These are phyloP conservation scores for Aureobasidium leucospermi DNA, from an alignment of 2,329 filamentous ascomycete genomes.

Conservation along the genomic window DNA sequence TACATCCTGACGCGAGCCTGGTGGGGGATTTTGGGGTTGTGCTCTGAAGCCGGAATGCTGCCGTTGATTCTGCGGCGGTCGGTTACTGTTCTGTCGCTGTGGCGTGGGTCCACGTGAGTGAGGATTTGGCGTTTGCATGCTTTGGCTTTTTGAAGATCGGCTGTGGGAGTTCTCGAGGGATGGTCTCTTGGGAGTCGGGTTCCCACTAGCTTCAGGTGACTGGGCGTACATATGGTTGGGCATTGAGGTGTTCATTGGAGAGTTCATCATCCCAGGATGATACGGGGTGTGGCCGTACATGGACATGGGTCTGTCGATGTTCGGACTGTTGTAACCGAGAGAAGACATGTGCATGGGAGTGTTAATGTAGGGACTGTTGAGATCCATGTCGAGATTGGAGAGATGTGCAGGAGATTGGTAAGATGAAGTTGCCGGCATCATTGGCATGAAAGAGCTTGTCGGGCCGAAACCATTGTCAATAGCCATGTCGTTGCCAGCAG, in stretches of 20 bases:
- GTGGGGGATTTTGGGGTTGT: constrained; percentile 26
- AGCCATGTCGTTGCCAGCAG: constrained; percentile 25
- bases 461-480: constrained; percentile 35
- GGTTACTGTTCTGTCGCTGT: constrained; percentile 14
- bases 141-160: constrained; percentile 8
- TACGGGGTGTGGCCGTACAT: constrained; percentile 35
- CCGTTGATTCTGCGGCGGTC: background rate
- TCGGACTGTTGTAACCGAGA: constrained; percentile 32
- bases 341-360: constrained; percentile 35
- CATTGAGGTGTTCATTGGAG: constrained; percentile 32
- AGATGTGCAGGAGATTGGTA: constrained; percentile 38
- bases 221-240: constrained; percentile 20
- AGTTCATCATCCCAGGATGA: constrained; percentile 32
- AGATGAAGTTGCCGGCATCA: constrained; percentile 32
- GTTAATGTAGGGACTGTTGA: constrained; percentile 35
- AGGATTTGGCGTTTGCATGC: constrained; percentile 17
- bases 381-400: constrained; percentile 34
- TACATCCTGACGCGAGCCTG: constrained; percentile 25
- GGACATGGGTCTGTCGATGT: constrained; percentile 28
- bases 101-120: constrained; percentile 20
- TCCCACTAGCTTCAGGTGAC: constrained; percentile 25
- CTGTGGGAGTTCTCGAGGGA: constrained; percentile 8
- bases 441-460: constrained; percentile 29
- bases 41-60: constrained; percentile 19
- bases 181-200: constrained; percentile 16